Percentiles rank a stretch among this genome's conserved stretches.
phyloP scores from a whole-genome alignment of 768 basidiomycete genomes.

The Russula earlei region DNA sequence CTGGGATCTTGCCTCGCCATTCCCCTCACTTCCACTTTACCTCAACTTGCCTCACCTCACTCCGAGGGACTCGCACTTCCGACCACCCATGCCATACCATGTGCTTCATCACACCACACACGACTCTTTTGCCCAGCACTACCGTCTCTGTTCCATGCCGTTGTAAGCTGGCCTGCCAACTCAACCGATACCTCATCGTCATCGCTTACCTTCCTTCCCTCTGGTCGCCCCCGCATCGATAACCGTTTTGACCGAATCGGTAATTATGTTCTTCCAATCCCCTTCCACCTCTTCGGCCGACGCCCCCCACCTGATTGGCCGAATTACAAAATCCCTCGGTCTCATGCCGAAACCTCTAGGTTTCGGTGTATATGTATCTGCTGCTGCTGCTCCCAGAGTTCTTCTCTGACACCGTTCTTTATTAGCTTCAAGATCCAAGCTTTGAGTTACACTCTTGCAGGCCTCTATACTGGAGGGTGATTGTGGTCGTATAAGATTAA shows the following conservation, averaged over 20 bases:
- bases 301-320: not conserved
- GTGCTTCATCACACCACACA: conserved; percentile 2
- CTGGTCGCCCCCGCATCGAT: conserved; percentile 5
- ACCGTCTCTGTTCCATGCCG: too few species aligned
- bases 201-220: not conserved
- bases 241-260: conserved; percentile 2
- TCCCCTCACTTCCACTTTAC: not conserved
- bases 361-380: not conserved
- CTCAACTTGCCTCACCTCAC: not conserved
- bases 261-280: not conserved
- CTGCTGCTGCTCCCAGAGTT: too few species aligned
- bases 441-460: too few species aligned
- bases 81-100: not conserved
- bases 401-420: not conserved
- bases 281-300: conserved; percentile 8
- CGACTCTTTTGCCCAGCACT: not conserved
- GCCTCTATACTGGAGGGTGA: too few species aligned
- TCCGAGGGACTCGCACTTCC: conserved; percentile 5
- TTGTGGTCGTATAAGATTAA: not conserved
- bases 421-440: not conserved
- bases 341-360: not conserved
- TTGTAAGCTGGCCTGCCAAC: too few species aligned
- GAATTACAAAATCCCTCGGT: not conserved
- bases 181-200: too few species aligned
- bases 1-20: not conserved